Evolutionary conservation across 352 stramenopile species (phyloP).

Genomic region (Globisporangium spinosum): DNA sequence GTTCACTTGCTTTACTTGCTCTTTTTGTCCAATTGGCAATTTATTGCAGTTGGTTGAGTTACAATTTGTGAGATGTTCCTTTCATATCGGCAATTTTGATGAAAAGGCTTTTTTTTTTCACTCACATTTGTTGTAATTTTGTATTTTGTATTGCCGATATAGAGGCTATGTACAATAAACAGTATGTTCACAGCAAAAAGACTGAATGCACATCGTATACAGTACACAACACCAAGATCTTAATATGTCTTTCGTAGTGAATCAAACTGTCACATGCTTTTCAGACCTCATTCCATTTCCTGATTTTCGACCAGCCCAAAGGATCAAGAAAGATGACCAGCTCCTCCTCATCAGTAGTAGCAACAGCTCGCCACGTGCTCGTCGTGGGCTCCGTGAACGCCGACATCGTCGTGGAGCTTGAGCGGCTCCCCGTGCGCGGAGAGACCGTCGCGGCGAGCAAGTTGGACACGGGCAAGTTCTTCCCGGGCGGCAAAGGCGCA

Average conservation of each 20-base stretch:
- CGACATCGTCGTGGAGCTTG: conserved; percentile 75
- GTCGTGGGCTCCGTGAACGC: conserved; percentile 84
- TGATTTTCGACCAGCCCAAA: not conserved
- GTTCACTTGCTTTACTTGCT: not conserved
- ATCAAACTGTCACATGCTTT: not conserved
- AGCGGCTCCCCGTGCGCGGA: conserved; percentile 56
- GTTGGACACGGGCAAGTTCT: conserved; percentile 57
- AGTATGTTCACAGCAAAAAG: not conserved
- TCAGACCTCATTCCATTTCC: not conserved
- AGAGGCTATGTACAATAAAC: not conserved
- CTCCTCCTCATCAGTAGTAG: not conserved
- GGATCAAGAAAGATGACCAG: conserved; percentile 20
- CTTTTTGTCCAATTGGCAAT: not conserved
- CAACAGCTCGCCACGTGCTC: conserved; percentile 32
- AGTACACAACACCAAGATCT: conserved; percentile 1
- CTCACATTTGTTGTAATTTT: not conserved
- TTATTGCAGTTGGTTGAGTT: not conserved
- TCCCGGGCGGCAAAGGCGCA: conserved; percentile 71
- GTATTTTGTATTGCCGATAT: not conserved
- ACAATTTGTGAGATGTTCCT: not conserved
- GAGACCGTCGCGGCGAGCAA: conserved; percentile 61
- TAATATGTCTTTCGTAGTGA: not conserved
- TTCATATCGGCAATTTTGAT: no score
- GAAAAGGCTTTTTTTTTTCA: no score
- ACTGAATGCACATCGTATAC: not conserved